Evolutionary conservation across 192 early-diverging fungal species (phyloP).

Genomic region (Coemansia sp.): DNA sequence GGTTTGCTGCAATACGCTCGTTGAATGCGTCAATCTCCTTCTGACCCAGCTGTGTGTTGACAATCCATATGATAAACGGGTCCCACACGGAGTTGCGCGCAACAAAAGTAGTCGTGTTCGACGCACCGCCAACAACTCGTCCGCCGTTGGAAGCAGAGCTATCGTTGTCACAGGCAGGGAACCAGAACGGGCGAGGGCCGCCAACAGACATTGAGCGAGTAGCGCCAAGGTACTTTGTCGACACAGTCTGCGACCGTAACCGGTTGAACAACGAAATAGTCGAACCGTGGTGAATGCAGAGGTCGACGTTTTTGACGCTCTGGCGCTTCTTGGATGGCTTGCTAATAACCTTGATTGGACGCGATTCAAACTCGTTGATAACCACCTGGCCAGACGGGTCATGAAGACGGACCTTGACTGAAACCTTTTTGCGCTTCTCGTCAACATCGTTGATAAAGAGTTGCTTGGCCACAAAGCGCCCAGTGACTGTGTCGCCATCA

Average conservation of each 20-base stretch:
- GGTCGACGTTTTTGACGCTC: slow-evolving; percentile 76
- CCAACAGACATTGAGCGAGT: slow-evolving; percentile 49
- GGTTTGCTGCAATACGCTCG: slow-evolving; percentile 34
- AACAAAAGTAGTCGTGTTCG: slow-evolving; percentile 64
- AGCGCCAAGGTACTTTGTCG: slow-evolving; percentile 78
- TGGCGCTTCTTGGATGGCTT: slow-evolving; percentile 91
- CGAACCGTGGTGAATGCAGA: slow-evolving; percentile 84
- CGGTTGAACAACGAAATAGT: slow-evolving; percentile 88
- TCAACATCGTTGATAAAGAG: slow-evolving; percentile 84
- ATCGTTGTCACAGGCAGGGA: slow-evolving; percentile 26
- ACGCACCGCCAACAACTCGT: background rate
- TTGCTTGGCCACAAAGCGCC: slow-evolving; percentile 77
- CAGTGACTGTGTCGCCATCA: slow-evolving; percentile 56
- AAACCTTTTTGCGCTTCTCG: slow-evolving; percentile 76
- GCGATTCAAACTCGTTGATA: slow-evolving; percentile 69
- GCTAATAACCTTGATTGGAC: slow-evolving; percentile 84
- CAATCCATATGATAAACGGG: slow-evolving; percentile 82
- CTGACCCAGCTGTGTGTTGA: slow-evolving; percentile 60
- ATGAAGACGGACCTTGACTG: slow-evolving; percentile 70
- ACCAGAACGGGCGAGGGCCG: slow-evolving; percentile 53
- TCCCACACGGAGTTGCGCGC: slow-evolving; percentile 80
- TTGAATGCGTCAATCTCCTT: slow-evolving; percentile 57
- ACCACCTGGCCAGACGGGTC: slow-evolving; percentile 58
- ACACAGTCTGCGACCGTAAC: slow-evolving; percentile 84
- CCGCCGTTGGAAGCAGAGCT: background rate